Evolutionary conservation across 257 asterid genomes (phyloP).

Genomic region (Striga asiatica): DNA sequence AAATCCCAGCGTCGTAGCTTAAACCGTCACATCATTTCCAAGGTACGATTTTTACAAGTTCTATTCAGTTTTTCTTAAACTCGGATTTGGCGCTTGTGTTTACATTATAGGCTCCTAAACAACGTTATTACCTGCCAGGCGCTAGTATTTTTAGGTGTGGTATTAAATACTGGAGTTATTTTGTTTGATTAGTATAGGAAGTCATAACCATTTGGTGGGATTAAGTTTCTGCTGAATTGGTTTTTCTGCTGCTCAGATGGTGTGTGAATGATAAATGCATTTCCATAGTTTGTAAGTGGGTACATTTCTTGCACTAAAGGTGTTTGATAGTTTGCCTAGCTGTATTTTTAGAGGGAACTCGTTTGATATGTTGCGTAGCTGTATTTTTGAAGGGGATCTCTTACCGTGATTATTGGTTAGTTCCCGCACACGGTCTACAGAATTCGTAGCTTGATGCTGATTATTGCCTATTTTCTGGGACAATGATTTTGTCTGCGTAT

Average conservation of each 20-base stretch:
- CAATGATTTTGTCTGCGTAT: background rate
- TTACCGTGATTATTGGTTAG: background rate
- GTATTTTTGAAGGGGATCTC: background rate
- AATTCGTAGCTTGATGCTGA: background rate
- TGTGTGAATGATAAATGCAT: background rate
- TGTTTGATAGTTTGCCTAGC: background rate
- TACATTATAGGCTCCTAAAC: no score
- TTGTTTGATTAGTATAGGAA: no score
- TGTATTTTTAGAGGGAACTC: background rate
- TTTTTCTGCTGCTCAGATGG: background rate
- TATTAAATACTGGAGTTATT: no score
- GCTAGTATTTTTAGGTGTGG: no score
- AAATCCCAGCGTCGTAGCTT: no score
- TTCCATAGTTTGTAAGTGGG: background rate
- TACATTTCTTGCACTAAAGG: background rate
- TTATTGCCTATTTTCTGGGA: background rate
- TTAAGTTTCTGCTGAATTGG: slow-evolving; percentile 2
- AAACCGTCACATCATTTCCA: no score
- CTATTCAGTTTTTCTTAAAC: no score
- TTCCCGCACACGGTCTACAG: background rate
- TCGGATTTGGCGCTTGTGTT: no score
- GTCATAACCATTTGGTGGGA: no score
- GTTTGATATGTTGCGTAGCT: background rate
- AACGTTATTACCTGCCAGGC: no score
- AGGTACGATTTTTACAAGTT: no score